Evolutionary conservation across 768 basidiomycete species (phyloP), one percentile per base, ranked within the genome.

Genomic region (Gyrodon lividus): DNA sequence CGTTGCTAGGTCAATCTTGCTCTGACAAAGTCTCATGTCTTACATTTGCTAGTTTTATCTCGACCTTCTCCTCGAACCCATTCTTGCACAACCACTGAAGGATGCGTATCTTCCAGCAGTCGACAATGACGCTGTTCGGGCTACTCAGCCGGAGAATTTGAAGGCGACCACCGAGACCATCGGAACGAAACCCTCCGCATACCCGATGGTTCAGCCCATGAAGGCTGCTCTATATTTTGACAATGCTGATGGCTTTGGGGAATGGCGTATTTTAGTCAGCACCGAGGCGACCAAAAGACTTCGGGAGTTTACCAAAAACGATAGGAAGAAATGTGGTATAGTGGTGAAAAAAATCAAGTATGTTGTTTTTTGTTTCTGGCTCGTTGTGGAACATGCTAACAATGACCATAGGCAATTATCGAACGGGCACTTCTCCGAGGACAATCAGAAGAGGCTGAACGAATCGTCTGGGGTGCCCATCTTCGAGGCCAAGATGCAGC

Each of bases 301-400:
- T 3, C 75, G 80, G 5, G 75, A 79, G 34, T 59, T 75, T 13
- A 74, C 74, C 0, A 71, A 72, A 43, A 72, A 71, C 22, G 76
- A 83, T 52, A 57, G 42, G 16, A 77, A 76, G 35, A 67, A 67
- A 33, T 84, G 84, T 56, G 59, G 58, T 13, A 81, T 83, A 39
- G 75, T 82, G 23, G 59, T 85, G 34, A 87, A 85, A 68, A 89
- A 88, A 62, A 85, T 89, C 61, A 80, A 74, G 87, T 84, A 43
- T 23, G 75, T 59, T 3, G 5, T 12, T 59, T 3, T 4, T 12
- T 8, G 35, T 30, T 33, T 47, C 46, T 17, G 17, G 35, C 7
- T 6, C 8, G 20, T 30, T 23, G 12, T 33, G n/a, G 35, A 9
- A 24, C n/a, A 6, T 44, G 26, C 31, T 52, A 35, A 51, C 33